Percentiles rank a stretch among this genome's conserved stretches.
phyloP scores from a whole-genome alignment of 345 rosid species.

The Odontarrhena argentea region DNA sequence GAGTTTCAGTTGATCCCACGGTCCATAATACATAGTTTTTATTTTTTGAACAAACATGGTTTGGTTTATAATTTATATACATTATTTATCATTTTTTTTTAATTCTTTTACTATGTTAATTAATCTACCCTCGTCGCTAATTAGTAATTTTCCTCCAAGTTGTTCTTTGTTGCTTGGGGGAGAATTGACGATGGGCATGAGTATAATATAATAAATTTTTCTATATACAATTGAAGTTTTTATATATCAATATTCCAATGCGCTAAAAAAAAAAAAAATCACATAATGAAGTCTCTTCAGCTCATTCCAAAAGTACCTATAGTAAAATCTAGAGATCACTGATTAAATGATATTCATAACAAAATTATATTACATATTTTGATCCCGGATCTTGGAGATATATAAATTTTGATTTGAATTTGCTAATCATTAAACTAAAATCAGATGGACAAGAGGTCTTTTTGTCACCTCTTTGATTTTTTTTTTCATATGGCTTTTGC shows the following conservation, averaged over 20 bases:
- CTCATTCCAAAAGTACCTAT: no score
- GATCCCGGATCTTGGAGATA: no score
- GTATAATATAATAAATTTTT: not conserved
- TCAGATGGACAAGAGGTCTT: constrained; percentile 23
- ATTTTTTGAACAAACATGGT: no score
- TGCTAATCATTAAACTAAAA: not conserved
- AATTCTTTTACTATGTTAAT: constrained; percentile 30
- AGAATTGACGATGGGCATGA: constrained; percentile 28
- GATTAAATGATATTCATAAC: no score
- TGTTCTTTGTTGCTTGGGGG: constrained; percentile 31
- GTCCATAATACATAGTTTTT: constrained; percentile 18
- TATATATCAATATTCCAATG: constrained; percentile 3
- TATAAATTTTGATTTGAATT: no score
- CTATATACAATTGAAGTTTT: constrained; percentile 13
- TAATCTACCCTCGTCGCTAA: constrained; percentile 24
- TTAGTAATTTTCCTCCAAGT: not conserved
- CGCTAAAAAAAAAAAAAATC: not conserved
- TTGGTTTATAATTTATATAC: constrained; percentile 4
- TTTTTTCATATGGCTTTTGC: constrained; percentile 27
- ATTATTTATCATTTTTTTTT: constrained; percentile 8
- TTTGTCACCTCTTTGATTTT: constrained; percentile 30
- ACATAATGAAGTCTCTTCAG: not conserved
- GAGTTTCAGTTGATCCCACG: constrained; percentile 63
- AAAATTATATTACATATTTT: no score
- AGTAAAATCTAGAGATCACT: no score